Percentiles rank a stretch among this genome's conserved stretches.
Conservation (phyloP, 805 yeast genomes). For the Zygoascus ofunaensis region DNA sequence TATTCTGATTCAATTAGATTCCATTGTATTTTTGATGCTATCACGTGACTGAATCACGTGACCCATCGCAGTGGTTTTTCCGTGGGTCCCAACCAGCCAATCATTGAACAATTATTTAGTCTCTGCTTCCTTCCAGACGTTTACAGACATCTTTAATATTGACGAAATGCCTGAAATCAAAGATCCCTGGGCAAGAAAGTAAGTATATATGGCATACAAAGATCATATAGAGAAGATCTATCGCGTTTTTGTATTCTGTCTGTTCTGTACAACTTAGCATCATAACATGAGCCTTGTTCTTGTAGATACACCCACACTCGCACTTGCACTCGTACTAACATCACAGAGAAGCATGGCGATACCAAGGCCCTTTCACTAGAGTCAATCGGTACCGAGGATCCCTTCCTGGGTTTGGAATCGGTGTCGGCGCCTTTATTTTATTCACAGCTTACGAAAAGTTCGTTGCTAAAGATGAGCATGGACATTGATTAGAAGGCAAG, state of each 20-base stretch:
- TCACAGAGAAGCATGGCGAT: conserved; percentile 82
- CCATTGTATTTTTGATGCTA: too few relatives aligned
- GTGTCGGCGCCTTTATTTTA: conserved; percentile 62
- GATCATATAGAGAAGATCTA: too few relatives aligned
- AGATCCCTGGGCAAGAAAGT: conserved; percentile 47
- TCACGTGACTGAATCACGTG: neutral
- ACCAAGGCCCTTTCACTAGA: conserved; percentile 70
- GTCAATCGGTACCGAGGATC: conserved; percentile 57
- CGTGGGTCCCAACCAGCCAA: neutral
- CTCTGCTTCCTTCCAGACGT: neutral
- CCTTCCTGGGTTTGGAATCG: conserved; percentile 75
- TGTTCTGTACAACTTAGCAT: too few relatives aligned
- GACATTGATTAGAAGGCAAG: too few relatives aligned
- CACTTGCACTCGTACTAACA: too few relatives aligned
- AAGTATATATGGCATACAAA: conserved; percentile 21
- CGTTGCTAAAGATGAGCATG: conserved; percentile 7
- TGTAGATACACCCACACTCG: too few relatives aligned
- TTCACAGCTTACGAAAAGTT: conserved; percentile 51
- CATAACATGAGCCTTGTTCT: too few relatives aligned
- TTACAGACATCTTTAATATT: too few relatives aligned
- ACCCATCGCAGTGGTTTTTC: neutral
- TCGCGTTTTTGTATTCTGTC: too few relatives aligned
- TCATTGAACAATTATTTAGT: neutral
- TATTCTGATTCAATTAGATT: too few relatives aligned
- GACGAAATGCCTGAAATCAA: conserved; percentile 20